These are phyloP conservation scores for Emericellopsis terricola DNA, from an alignment of 495 filamentous ascomycete species.

Conservation along the genomic window DNA sequence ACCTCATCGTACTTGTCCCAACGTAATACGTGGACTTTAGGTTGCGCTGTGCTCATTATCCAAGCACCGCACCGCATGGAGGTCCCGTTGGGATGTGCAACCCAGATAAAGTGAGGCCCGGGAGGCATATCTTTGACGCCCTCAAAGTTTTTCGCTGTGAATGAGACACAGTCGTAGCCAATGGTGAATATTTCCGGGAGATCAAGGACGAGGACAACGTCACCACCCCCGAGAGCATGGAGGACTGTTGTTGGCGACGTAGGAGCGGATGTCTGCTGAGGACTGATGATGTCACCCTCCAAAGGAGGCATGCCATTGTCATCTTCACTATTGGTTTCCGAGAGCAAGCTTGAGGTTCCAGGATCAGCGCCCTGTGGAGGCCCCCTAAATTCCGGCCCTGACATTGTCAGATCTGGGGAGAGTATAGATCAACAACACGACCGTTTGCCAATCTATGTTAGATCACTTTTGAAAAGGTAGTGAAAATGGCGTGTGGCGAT, in stretches of 20 bases:
- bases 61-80: conserved; percentile 39
- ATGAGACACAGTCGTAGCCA: conserved; percentile 25
- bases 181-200: conserved; percentile 22
- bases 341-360: no score
- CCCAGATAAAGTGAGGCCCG: conserved; percentile 39
- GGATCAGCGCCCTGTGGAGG: no score
- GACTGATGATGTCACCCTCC: no score
- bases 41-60: conserved; percentile 24
- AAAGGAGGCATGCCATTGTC: no score
- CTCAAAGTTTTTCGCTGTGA: conserved; percentile 22
- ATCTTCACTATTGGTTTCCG: no score
- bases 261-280: no score
- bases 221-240: conserved; percentile 10
- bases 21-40: conserved; percentile 32
- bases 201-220: conserved; percentile 22
- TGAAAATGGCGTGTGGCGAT: no score
- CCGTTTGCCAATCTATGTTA: no score
- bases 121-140: conserved; percentile 43
- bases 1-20: conserved; percentile 40
- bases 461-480: no score
- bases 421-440: no score
- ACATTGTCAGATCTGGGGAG: no score
- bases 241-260: conserved; percentile 2
- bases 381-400: no score
- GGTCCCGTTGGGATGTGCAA: conserved; percentile 28